Evolutionary conservation across 371 early-diverging fungal genomes (phyloP), one percentile per base, ranked within the genome.

Genomic region (Blastocladiella emersonii): DNA sequence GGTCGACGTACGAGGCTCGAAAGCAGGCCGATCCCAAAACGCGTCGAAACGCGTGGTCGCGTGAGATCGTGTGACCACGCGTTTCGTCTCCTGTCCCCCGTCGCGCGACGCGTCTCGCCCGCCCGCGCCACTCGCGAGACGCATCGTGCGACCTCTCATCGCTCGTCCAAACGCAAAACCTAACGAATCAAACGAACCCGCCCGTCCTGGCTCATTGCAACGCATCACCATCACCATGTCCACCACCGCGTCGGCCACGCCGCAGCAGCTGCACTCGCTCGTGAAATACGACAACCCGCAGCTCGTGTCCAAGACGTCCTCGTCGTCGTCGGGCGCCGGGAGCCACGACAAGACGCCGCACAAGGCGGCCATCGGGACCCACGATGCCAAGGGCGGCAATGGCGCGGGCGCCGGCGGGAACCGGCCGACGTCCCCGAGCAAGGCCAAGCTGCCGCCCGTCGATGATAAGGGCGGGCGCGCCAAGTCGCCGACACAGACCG

Each of bases 271-370:
- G 44, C 68, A 71, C 49, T 78, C 80, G 8, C 74, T 80, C 51
- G 73, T 80, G 48, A 63, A 71, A 59, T 78, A 80, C 67, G 80
- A 80, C 70, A 80, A 80, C 59, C 80, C 80, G 13, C 74, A 77
- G 37, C 71, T 80, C 35, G 74, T 80, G 17, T 27, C 53, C 3
- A 51, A 51, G 30, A 30, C 53, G 30, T 77, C 78, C 57, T 69
- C 72, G n/a, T 34, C 70, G 68, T 23, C 78, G 72, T 56, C 56
- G 63, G n/a, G 63, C 32, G 25, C n/a, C 34, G 34, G 23, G n/a
- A 21, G 36, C 32, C 57, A 59, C 25, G 43, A 37, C n/a, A 59
- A 36, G 43, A 27, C 36, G 1, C 59, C 37, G 1, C 43, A 32
- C 10, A 36, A 51, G 32, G 27, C 25, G 1, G 48, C 62, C 32